Evolutionary conservation across 805 yeast species (phyloP), one percentile per base, ranked within the genome.

Genomic region (Phaffomyces antillensis): DNA sequence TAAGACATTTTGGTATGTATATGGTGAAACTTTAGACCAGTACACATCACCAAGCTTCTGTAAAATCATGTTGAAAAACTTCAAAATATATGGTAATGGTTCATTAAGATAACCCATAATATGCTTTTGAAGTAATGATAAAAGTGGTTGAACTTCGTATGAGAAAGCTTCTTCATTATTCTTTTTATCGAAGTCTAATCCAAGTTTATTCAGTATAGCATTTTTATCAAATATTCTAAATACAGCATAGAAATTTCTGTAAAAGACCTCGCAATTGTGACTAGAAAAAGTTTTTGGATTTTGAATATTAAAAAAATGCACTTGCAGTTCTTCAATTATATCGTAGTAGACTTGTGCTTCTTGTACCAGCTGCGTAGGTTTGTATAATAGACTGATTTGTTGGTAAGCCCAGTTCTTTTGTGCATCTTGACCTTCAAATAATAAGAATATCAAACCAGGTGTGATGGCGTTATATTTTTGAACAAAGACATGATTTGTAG

Each of bases 21-120:
- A 73, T 0, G 86, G 86, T 1, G 73, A 64, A 4, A 79, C 68
- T 24, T 64, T 52, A 0, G 59, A 53, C 91, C 93, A 86, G 46
- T 81, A 76, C 4, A 65, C 63, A 0, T 54, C 17, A 8, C 69
- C 72, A 11, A 78, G 64, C 36, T 66, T 66, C 3, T 52, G 47
- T 23, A 85, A 59, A 1, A 81, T 59, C 8, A 68, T 47, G 13
- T 67, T 56, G 31, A 84, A 68, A 3, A 76, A 75, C 44, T 76
- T 65, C n/a, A 87, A 62, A 4, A 83, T 59, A 16, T 71, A 62
- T 1, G 63, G 62, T 5, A 56, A 55, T 1, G 83, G 77, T 7
- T 56, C 56, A 33, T 69, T 66, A n/a, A 73, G 60, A 28, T 60
- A 64, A 1, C 83, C 72, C 70, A 78, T 68, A 24, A 79, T 57